Evolutionary conservation across 1,139 yeast species (phyloP).

Genomic region (Sugiyamaella pinicola): DNA sequence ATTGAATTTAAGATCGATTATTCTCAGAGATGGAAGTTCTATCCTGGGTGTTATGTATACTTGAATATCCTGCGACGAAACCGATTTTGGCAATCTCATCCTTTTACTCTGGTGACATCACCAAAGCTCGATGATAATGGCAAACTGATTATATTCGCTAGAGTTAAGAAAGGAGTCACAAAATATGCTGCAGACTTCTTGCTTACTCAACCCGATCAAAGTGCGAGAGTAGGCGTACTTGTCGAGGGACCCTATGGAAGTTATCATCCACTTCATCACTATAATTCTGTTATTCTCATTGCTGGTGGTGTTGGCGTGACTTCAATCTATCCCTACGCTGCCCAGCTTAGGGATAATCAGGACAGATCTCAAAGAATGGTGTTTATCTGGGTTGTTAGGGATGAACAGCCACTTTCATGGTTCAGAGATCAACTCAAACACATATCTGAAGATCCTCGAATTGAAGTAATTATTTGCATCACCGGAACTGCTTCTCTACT

Average conservation of each 20-base stretch:
- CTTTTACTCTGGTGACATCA: slow-evolving; percentile 56
- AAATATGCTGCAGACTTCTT: slow-evolving; percentile 25
- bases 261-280: slow-evolving; percentile 52
- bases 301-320: slow-evolving; percentile 76
- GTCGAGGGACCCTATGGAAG: slow-evolving; percentile 65
- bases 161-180: slow-evolving; percentile 29
- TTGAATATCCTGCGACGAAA: slow-evolving; percentile 35
- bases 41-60: slow-evolving; percentile 22
- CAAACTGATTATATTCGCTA: slow-evolving; percentile 23
- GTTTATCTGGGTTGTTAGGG: slow-evolving; percentile 30
- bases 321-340: slow-evolving; percentile 42
- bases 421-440: slow-evolving; percentile 27
- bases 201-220: slow-evolving; percentile 25
- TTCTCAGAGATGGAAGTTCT: slow-evolving; percentile 45
- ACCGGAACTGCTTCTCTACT: background rate
- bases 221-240: slow-evolving; percentile 32
- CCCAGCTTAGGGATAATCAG: slow-evolving; percentile 32
- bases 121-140: slow-evolving; percentile 25
- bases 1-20: slow-evolving; percentile 37
- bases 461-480: slow-evolving; percentile 21
- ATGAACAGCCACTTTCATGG: slow-evolving; percentile 27
- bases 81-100: slow-evolving; percentile 64
- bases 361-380: slow-evolving; percentile 20
- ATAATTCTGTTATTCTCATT: slow-evolving; percentile 53
- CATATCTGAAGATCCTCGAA: slow-evolving; percentile 22